Evolutionary conservation across 371 early-diverging fungal genomes (phyloP), one percentile per base, ranked within the genome.

Genomic region (Mucor ambiguus): DNA sequence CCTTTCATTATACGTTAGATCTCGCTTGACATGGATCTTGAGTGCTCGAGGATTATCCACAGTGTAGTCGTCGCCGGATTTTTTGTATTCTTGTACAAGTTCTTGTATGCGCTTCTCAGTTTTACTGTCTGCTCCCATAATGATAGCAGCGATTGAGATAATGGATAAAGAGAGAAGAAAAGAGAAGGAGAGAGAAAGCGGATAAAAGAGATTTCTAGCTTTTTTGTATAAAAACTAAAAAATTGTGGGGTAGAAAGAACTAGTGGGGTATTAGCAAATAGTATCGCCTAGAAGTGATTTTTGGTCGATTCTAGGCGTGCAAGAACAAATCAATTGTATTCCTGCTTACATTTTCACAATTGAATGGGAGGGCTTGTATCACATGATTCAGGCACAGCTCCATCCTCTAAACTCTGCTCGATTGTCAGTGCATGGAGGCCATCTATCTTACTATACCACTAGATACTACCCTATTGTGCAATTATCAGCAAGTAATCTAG

Each of bases 11-110:
- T 30, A 43, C 14, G 57, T 20, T 38, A 68, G 29, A 64, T 72
- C 72, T 58, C 72, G 22, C 26, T 68, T 65, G 14, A 72, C 72
- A 48, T 68, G 68, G 59, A 72, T 72, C 44, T 64, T 63, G 16
- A 71, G 26, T n/a, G 67, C 68, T 20, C 55, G 56, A 41, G 63
- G 61, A 29, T 62, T 68, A 1, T 57, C 56, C 2, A 64, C 61
- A 14, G 64, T 57, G 26, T 68, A 68, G 7, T 56, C 64, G 2
- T 44, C 44, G 24, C 61, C 61, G 20, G 66, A 60, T 10, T 63
- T 49, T 22, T 70, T 66, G n/a, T 66, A 66, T 22, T 71, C 67
- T 9, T 66, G 56, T n/a, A 63, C 64, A 35, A 71, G 63, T n/a
- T 63, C 58, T 59, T 71, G 60, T 22, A 71, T 28, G 3, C 58